Conservation (phyloP, 345 rosid genomes). For the Gossypium sturtianum region DNA sequence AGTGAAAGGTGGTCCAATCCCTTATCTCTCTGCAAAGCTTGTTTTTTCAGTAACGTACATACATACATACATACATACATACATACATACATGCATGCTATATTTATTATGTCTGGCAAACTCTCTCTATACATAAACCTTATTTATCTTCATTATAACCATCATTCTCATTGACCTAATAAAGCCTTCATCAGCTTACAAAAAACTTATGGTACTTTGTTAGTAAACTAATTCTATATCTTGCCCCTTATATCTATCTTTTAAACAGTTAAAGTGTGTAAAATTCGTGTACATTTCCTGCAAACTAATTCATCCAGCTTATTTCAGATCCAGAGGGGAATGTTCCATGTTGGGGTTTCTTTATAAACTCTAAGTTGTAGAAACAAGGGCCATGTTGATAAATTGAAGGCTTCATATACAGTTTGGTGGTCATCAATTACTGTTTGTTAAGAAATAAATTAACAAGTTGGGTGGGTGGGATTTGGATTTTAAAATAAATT, state of each 20-base stretch:
- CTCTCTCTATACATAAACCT: too few species aligned
- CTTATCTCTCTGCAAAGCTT: neutral
- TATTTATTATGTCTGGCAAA: neutral
- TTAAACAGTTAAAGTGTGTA: neutral
- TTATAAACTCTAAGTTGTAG: too few species aligned
- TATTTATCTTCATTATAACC: neutral
- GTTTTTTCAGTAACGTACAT: neutral
- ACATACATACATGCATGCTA: neutral
- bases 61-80: neutral
- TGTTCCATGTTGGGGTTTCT: neutral
- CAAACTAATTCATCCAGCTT: neutral
- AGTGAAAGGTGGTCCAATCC: slow-evolving; percentile 4
- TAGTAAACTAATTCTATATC: neutral
- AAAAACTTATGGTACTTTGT: neutral
- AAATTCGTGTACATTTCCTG: neutral
- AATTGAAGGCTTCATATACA: too few species aligned
- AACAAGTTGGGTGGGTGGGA: too few species aligned
- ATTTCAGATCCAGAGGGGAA: too few species aligned
- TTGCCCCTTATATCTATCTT: neutral
- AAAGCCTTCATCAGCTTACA: neutral
- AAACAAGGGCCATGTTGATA: too few species aligned
- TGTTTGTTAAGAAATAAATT: too few species aligned
- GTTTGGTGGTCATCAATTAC: too few species aligned
- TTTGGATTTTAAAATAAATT: too few species aligned
- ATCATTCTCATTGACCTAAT: neutral